Evolutionary conservation across 306 rosid genomes (phyloP), one percentile per base, ranked within the genome.

Genomic region (Castanopsis chinensis): DNA sequence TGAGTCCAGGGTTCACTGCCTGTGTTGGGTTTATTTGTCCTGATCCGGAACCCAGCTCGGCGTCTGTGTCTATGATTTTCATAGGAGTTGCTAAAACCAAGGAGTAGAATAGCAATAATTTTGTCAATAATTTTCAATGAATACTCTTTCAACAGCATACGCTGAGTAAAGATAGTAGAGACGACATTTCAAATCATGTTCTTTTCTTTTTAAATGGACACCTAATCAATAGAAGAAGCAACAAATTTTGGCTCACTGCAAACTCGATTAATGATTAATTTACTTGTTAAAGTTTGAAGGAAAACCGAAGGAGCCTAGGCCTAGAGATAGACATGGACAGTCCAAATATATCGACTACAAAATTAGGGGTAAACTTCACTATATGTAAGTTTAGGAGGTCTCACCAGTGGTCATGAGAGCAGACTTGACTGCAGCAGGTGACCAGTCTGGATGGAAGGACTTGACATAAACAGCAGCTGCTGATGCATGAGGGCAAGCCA

Each of bases 361-460:
- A 49, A 49, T 49, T 13, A 49, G 53, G 53, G 3, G 15, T 49
- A 49, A 49, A 49, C 53, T 49, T 49, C 53, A 12, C 53, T 49
- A 49, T 1, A 12, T 49, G 45, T 37, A 37, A 64, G 35, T 56
- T 79, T 55, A 61, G 70, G 78, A 70, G 19, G 52, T 69, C 76
- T 78, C 72, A 94, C 97, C 97, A 1, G 97, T 89, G 79, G 97
- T 94, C 93, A 92, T 92, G 79, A 94, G 91, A 78, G 98, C 94
- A 6, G 98, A 94, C 88, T 92, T 94, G 84, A 94, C 82, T n/a
- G 98, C 97, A 33, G 97, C 93, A 17, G 97, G 97, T 43, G 89
- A 89, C 98, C 98, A 92, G 14, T 88, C 85, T 7, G 96, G 96
- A 83, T 94, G 98, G 85, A 90, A 88, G 76, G 96, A 82, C 83